Conservation (phyloP, 495 filamentous ascomycete species). For the Annulohypoxylon stygium region DNA sequence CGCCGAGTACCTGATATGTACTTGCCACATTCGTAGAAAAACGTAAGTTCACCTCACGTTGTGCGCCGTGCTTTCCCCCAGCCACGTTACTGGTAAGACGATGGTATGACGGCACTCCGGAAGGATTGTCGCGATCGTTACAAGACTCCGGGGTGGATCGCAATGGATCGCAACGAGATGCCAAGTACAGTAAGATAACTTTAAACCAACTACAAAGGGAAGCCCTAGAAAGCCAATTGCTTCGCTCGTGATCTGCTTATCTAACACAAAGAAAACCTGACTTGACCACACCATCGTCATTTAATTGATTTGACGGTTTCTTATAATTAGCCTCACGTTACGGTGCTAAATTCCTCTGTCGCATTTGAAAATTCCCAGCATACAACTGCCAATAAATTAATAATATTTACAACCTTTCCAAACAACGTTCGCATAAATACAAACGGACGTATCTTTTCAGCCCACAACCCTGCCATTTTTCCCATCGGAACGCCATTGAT, state of each 20-base stretch:
- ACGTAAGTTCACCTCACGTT: slow-evolving; percentile 40
- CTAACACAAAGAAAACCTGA: slow-evolving; percentile 33
- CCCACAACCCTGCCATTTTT: no score
- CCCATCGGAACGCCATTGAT: slow-evolving; percentile 20
- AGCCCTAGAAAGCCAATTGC: slow-evolving; percentile 21
- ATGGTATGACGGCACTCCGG: slow-evolving; percentile 31
- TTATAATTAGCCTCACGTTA: no score
- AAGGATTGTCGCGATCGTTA: slow-evolving; percentile 28
- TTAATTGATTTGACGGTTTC: background rate
- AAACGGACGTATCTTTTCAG: no score
- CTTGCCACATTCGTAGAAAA: slow-evolving; percentile 16
- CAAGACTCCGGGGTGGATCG: background rate
- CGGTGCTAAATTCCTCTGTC: no score
- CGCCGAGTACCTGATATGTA: background rate
- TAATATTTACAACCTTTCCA: no score
- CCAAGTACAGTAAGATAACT: slow-evolving; percentile 31
- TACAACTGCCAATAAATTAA: no score
- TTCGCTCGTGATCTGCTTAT: slow-evolving; percentile 41
- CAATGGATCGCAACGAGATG: slow-evolving; percentile 25
- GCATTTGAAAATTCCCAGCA: no score
- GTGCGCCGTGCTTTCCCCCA: background rate
- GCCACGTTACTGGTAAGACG: slow-evolving; percentile 14
- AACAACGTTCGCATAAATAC: no score
- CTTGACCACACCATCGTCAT: background rate
- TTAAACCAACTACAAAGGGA: slow-evolving; percentile 34